Percentiles rank a stretch among this genome's conserved stretches.
Evolutionary conservation across 805 yeast species (phyloP).

Genomic region (Ogataea kodamae): DNA sequence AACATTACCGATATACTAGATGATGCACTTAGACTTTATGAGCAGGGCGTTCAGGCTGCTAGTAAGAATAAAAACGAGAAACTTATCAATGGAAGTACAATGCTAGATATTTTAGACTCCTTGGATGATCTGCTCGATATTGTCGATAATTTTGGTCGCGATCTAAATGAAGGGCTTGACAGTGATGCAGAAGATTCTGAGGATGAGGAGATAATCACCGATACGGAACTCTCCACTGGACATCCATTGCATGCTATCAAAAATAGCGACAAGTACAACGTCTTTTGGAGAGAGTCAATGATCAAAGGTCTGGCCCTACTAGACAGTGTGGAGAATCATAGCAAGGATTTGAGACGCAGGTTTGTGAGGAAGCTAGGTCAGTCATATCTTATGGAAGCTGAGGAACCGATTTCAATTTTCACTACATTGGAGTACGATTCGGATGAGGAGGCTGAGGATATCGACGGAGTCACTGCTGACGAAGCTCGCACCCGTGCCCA

Average conservation of each 20-base stretch:
- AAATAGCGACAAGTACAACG: conserved; percentile 39
- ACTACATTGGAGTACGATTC: conserved; percentile 58
- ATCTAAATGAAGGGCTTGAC: conserved; percentile 56
- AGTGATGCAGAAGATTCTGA: conserved; percentile 49
- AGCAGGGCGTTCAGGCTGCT: conserved; percentile 37
- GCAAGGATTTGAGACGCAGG: conserved; percentile 12
- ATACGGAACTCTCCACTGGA: conserved; percentile 36
- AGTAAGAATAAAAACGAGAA: conserved; percentile 19
- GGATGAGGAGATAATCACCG: conserved; percentile 30
- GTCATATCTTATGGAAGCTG: conserved; percentile 61
- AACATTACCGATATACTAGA: conserved; percentile 42
- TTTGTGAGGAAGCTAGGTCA: conserved; percentile 57
- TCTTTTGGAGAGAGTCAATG: conserved; percentile 54
- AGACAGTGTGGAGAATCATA: conserved; percentile 21
- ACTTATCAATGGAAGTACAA: conserved; percentile 28
- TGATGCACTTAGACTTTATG: conserved; percentile 45
- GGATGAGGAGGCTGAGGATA: conserved; percentile 37
- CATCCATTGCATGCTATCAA: conserved; percentile 56
- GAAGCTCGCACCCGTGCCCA: conserved; percentile 51
- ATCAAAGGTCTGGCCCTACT: conserved; percentile 33
- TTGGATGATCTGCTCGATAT: conserved; percentile 69
- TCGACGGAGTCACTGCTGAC: conserved; percentile 37
- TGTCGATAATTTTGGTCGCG: conserved; percentile 60
- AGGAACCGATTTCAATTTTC: conserved; percentile 52
- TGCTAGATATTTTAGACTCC: conserved; percentile 51